Conservation (phyloP, 179 eudicot genomes). For the Silene coronaria region DNA sequence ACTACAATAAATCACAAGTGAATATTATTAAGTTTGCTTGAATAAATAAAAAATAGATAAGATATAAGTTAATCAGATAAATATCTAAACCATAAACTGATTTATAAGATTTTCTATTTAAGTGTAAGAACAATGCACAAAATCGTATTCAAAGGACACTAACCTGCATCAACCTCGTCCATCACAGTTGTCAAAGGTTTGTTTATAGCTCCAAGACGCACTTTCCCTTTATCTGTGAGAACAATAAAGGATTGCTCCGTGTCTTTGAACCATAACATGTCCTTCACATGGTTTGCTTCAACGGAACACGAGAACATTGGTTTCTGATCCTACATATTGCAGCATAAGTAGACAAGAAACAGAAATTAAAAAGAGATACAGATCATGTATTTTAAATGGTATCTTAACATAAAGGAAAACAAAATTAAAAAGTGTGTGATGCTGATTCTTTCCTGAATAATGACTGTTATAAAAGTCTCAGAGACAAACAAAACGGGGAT, state of each 20-base stretch:
- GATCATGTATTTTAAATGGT: not conserved
- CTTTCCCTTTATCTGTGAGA: slow-evolving; percentile 48
- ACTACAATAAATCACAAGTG: slow-evolving; percentile 36
- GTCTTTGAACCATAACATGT: slow-evolving; percentile 63
- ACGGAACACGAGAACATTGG: slow-evolving; percentile 52
- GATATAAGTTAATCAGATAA: not conserved
- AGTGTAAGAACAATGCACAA: not conserved
- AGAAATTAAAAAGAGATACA: not conserved
- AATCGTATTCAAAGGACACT: slow-evolving; percentile 11
- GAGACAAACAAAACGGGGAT: not conserved
- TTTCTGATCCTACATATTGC: slow-evolving; percentile 43
- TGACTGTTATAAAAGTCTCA: not conserved
- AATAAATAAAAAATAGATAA: slow-evolving; percentile 4
- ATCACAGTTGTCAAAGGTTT: slow-evolving; percentile 37
- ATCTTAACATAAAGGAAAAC: not conserved
- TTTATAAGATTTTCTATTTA: not conserved
- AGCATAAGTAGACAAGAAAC: slow-evolving; percentile 6
- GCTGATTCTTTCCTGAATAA: not conserved
- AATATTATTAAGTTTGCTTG: slow-evolving; percentile 1
- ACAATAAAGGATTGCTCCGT: slow-evolving; percentile 42
- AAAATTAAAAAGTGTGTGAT: not conserved
- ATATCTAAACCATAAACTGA: not conserved
- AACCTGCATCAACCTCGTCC: slow-evolving; percentile 84
- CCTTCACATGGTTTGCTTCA: slow-evolving; percentile 53
- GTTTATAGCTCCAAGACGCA: slow-evolving; percentile 51